phyloP scores from a whole-genome alignment of 768 basidiomycete species.

The Porpolomopsis calyptriformis region DNA sequence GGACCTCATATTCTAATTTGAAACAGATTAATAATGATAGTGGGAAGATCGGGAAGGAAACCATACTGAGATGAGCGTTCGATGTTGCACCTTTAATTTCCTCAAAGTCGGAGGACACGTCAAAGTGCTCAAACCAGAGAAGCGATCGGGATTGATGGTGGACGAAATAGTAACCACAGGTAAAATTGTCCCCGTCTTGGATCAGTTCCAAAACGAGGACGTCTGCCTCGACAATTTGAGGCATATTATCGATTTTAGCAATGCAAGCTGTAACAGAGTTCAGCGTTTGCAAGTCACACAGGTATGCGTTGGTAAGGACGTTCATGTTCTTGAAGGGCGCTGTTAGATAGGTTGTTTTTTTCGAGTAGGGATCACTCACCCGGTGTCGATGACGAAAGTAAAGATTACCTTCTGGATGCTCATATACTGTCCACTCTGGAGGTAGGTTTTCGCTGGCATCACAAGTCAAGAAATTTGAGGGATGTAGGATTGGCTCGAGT shows the following conservation, averaged over 20 bases:
- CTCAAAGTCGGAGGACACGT: slow-evolving; percentile 23
- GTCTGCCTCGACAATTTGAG: slow-evolving; percentile 11
- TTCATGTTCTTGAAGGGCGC: slow-evolving; percentile 22
- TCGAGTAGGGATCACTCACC: slow-evolving; percentile 22
- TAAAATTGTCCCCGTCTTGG: slow-evolving; percentile 11
- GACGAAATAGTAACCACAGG: slow-evolving; percentile 19
- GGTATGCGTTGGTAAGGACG: slow-evolving; percentile 45
- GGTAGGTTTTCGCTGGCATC: slow-evolving; percentile 7
- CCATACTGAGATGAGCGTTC: slow-evolving; percentile 31
- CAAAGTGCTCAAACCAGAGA: slow-evolving; percentile 43
- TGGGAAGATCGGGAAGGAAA: background rate
- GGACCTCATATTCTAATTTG: slow-evolving; percentile 27
- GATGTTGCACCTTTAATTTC: slow-evolving; percentile 29
- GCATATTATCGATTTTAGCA: slow-evolving; percentile 15
- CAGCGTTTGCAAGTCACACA: slow-evolving; percentile 28
- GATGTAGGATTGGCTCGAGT: background rate
- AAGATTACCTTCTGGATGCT: slow-evolving; percentile 52
- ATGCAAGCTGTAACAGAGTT: slow-evolving; percentile 28
- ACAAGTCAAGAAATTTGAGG: slow-evolving; percentile 9
- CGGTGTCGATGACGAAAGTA: slow-evolving; percentile 42
- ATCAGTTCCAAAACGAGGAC: slow-evolving; percentile 39
- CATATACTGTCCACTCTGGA: slow-evolving; percentile 33
- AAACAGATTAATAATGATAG: background rate
- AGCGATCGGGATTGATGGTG: slow-evolving; percentile 34
- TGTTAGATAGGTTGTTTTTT: background rate